Percentiles rank a stretch among this genome's conserved stretches.
Evolutionary conservation across 106 monocot genomes (phyloP).

Genomic region (Phalaenopsis equestris): DNA sequence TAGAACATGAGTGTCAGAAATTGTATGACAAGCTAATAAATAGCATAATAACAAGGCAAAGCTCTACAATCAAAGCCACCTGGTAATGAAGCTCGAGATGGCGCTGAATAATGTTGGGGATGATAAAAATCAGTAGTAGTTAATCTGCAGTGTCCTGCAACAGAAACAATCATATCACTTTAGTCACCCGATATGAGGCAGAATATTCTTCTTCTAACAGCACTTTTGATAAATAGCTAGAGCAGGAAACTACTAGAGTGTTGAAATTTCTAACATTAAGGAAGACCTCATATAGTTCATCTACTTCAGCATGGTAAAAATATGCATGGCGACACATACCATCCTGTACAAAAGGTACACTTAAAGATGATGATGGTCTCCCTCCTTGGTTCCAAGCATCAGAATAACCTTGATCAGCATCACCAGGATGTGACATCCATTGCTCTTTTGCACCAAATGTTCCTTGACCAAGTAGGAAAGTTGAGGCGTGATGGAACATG

Average conservation of each 20-base stretch:
- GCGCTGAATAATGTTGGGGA: slow-evolving; percentile 28
- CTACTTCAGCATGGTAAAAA: neutral
- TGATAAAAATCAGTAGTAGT: slow-evolving; percentile 40
- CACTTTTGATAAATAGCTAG: neutral
- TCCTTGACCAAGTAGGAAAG: slow-evolving; percentile 31
- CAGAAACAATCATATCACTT: neutral
- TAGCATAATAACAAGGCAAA: neutral
- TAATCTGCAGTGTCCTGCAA: slow-evolving; percentile 48
- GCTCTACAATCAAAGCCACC: slow-evolving; percentile 23
- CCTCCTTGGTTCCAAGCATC: slow-evolving; percentile 34
- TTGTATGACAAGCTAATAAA: neutral
- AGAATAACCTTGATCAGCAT: slow-evolving; percentile 34
- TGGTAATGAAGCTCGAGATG: slow-evolving; percentile 33
- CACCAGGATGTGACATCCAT: slow-evolving; percentile 29
- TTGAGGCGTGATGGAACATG: slow-evolving; percentile 23
- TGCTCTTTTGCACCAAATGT: slow-evolving; percentile 38
- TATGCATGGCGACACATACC: slow-evolving; percentile 33
- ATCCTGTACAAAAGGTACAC: slow-evolving; percentile 36
- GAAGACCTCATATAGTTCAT: neutral
- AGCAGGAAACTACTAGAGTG: neutral
- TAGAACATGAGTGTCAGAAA: slow-evolving; percentile 13
- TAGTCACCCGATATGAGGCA: neutral
- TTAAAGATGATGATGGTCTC: slow-evolving; percentile 24
- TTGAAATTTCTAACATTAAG: neutral
- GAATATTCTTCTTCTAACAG: neutral